Percentiles rank a stretch among this genome's conserved stretches.
These are phyloP conservation scores for Coemansia sp. DNA, from an alignment of 192 early-diverging fungal genomes.

Conservation along the genomic window DNA sequence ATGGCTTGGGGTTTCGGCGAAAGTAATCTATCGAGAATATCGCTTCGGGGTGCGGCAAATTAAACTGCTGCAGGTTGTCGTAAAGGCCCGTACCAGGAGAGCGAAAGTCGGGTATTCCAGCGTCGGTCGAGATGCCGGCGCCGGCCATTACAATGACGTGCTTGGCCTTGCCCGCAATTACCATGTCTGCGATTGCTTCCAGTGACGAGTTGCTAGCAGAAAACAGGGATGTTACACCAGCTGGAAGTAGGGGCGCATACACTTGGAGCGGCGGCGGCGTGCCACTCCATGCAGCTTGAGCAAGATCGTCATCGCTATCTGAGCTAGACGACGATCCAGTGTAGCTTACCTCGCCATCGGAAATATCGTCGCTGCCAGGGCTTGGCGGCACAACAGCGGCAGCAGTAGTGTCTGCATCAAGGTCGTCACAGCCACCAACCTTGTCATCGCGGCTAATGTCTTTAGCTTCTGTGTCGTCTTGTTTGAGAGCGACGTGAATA, in stretches of 20 bases:
- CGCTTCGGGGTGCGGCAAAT: slow-evolving; percentile 91
- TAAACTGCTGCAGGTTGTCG: slow-evolving; percentile 84
- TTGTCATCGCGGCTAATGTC: neutral
- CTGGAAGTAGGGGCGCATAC: slow-evolving; percentile 17
- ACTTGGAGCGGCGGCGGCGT: slow-evolving; percentile 14
- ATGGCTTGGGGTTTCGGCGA: slow-evolving; percentile 78
- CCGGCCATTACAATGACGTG: slow-evolving; percentile 86
- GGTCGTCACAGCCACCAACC: neutral
- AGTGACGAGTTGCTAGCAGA: slow-evolving; percentile 17
- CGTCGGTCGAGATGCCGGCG: slow-evolving; percentile 82
- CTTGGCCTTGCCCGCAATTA: slow-evolving; percentile 26
- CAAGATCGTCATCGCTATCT: slow-evolving; percentile 10
- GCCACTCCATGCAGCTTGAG: neutral
- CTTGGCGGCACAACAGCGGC: slow-evolving; percentile 8
- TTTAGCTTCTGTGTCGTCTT: neutral
- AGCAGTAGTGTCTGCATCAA: neutral
- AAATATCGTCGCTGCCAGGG: slow-evolving; percentile 7
- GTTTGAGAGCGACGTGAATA: neutral
- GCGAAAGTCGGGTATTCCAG: slow-evolving; percentile 90
- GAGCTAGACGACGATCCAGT: slow-evolving; percentile 23
- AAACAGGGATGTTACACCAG: slow-evolving; percentile 22
- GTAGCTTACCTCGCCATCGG: slow-evolving; percentile 11
- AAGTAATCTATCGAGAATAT: slow-evolving; percentile 97
- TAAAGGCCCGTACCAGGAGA: slow-evolving; percentile 91
- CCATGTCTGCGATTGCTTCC: slow-evolving; percentile 33